A percentile compares a stretch with the other conserved stretches of the same genome.
Evolutionary conservation across 1,284 basidiomycete genomes (phyloP).

Genomic region (Heterobasidion occidentale): DNA sequence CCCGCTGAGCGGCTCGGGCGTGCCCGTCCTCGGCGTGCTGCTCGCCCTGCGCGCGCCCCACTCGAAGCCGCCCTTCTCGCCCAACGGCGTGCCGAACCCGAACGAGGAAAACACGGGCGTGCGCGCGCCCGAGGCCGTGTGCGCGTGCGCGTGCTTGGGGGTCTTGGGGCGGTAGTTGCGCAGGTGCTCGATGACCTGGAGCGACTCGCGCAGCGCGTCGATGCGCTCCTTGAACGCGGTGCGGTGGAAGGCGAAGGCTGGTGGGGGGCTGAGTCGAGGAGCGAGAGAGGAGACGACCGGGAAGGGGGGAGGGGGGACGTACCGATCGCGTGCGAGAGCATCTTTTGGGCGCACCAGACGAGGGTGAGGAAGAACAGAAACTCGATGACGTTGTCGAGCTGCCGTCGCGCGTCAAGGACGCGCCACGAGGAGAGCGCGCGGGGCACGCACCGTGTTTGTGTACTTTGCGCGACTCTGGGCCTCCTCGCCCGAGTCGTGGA

Average conservation of each 20-base stretch:
- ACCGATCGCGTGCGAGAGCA: constrained; percentile 60
- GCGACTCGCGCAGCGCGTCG: constrained; percentile 42
- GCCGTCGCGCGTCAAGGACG: not conserved
- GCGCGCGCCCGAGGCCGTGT: constrained; percentile 22
- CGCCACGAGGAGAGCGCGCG: constrained; percentile 8
- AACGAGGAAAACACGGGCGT: constrained; percentile 31
- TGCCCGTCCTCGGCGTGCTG: not conserved
- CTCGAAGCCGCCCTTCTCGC: not conserved
- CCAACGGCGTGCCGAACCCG: constrained; percentile 5
- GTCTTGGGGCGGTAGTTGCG: constrained; percentile 54
- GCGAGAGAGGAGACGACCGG: not conserved
- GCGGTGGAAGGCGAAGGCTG: constrained; percentile 67
- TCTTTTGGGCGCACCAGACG: constrained; percentile 49
- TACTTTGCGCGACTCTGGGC: constrained; percentile 43
- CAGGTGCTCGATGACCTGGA: constrained; percentile 62
- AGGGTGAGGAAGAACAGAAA: constrained; percentile 66
- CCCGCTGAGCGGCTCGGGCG: not conserved
- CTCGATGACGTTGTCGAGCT: constrained; percentile 51
- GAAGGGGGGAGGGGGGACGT: constrained; percentile 5
- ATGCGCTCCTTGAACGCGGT: constrained; percentile 73
- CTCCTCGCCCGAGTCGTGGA: constrained; percentile 39
- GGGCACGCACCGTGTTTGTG: constrained; percentile 32
- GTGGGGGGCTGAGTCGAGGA: not conserved
- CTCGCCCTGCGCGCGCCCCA: not conserved
- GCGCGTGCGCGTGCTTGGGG: constrained; percentile 25